These are phyloP conservation scores for Lachnellula hyalina DNA, from an alignment of 2,329 filamentous ascomycete species.

Conservation along the genomic window DNA sequence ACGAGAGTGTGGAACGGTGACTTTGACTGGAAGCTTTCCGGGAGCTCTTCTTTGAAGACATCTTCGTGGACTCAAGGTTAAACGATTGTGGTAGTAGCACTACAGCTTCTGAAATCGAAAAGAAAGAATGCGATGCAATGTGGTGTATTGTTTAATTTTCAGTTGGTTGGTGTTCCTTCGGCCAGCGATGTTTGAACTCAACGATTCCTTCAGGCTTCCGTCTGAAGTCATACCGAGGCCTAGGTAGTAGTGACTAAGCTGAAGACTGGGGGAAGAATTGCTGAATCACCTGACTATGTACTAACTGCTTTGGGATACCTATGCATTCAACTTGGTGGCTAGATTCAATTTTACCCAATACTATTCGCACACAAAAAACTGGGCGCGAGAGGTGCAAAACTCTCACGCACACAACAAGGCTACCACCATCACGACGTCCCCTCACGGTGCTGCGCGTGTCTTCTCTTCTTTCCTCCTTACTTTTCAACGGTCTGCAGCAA, in stretches of 20 bases:
- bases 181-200: too few relatives aligned
- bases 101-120: neutral
- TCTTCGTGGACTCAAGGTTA: slow-evolving; percentile 1
- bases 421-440: slow-evolving; percentile 27
- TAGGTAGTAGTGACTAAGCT: too few relatives aligned
- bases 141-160: neutral
- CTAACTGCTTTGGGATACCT: too few relatives aligned
- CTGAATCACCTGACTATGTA: too few relatives aligned
- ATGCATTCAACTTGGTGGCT: too few relatives aligned
- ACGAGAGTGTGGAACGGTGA: slow-evolving; percentile 62
- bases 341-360: neutral
- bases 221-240: too few relatives aligned
- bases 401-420: slow-evolving; percentile 19
- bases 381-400: slow-evolving; percentile 14
- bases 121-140: neutral
- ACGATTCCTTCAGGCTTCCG: too few relatives aligned
- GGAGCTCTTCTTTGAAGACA: slow-evolving; percentile 28
- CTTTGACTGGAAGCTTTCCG: slow-evolving; percentile 19
- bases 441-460: slow-evolving; percentile 34
- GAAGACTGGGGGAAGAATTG: too few relatives aligned
- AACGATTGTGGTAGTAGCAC: neutral
- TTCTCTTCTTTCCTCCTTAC: slow-evolving; percentile 47
- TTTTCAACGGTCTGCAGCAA: slow-evolving; percentile 44
- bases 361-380: slow-evolving; percentile 21
- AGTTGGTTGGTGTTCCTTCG: neutral